A percentile compares a stretch with the other conserved stretches of the same genome.
Evolutionary conservation across 495 filamentous ascomycete genomes (phyloP).

Genomic region (Lophiotrema nucula): DNA sequence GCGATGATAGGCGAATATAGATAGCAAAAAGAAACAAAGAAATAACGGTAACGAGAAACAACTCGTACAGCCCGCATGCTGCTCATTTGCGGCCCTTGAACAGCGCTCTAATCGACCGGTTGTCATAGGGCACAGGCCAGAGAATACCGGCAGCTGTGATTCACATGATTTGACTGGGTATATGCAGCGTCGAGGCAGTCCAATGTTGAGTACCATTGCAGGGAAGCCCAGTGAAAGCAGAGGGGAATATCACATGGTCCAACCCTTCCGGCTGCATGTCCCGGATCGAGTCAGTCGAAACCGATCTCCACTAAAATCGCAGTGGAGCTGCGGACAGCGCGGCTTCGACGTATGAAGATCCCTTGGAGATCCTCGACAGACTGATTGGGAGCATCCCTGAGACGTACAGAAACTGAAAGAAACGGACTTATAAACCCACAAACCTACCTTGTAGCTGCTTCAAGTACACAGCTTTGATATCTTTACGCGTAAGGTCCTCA

Average conservation of each 20-base stretch:
- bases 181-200: too few species aligned
- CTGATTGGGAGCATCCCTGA: too few species aligned
- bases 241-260: slow-evolving; percentile 20
- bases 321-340: slow-evolving; percentile 9
- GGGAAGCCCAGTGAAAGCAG: slow-evolving; percentile 2
- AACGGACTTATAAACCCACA: too few species aligned
- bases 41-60: too few species aligned
- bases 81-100: too few species aligned
- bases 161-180: too few species aligned
- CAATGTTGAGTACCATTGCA: too few species aligned
- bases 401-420: not conserved
- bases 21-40: too few species aligned
- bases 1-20: slow-evolving; percentile 7
- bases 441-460: slow-evolving; percentile 61
- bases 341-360: not conserved
- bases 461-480: slow-evolving; percentile 66
- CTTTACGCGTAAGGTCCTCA: slow-evolving; percentile 60
- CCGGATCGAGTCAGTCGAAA: not conserved
- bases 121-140: too few species aligned
- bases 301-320: not conserved
- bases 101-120: too few species aligned
- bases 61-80: too few species aligned
- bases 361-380: not conserved
- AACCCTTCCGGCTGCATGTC: slow-evolving; percentile 3
- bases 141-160: too few species aligned